Percentiles rank a stretch among this genome's conserved stretches.
Evolutionary conservation across 2,329 filamentous ascomycete species (phyloP).

Genomic region (Xylaria sp.): DNA sequence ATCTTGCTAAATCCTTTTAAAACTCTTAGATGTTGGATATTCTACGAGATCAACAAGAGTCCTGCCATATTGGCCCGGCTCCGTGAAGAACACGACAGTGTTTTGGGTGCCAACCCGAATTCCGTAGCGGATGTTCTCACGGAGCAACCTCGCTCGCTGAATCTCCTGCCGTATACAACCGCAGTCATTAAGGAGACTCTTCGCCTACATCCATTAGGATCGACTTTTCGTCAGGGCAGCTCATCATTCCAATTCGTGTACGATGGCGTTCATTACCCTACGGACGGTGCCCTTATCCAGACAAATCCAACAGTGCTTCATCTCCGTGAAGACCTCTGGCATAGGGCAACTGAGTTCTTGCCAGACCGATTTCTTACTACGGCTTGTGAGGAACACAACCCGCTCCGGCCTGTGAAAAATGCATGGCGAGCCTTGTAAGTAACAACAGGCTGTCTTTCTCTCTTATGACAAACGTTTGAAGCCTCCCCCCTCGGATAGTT

Average conservation of each 20-base stretch:
- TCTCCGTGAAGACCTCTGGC: slow-evolving; percentile 48
- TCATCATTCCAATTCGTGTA: slow-evolving; percentile 8
- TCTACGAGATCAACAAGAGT: slow-evolving; percentile 34
- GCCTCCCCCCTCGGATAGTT: no score
- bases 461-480: no score
- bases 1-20: neutral
- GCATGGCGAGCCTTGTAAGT: slow-evolving; percentile 48
- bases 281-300: slow-evolving; percentile 10
- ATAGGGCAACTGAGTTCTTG: slow-evolving; percentile 50
- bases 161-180: slow-evolving; percentile 61
- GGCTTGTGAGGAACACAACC: slow-evolving; percentile 32
- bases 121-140: slow-evolving; percentile 46
- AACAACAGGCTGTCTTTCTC: no score
- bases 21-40: slow-evolving; percentile 34
- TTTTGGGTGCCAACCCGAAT: no score
- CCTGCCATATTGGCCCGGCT: no score
- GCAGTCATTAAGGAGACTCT: slow-evolving; percentile 67
- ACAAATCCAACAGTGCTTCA: slow-evolving; percentile 24
- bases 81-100: no score
- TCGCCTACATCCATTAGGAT: slow-evolving; percentile 23
- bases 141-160: slow-evolving; percentile 58
- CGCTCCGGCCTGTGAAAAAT: slow-evolving; percentile 41
- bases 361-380: slow-evolving; percentile 53
- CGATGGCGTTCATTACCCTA: slow-evolving; percentile 20
- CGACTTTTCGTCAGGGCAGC: slow-evolving; percentile 18